Conservation (phyloP, 371 early-diverging fungal genomes). For the Fennellomyces sp. region DNA sequence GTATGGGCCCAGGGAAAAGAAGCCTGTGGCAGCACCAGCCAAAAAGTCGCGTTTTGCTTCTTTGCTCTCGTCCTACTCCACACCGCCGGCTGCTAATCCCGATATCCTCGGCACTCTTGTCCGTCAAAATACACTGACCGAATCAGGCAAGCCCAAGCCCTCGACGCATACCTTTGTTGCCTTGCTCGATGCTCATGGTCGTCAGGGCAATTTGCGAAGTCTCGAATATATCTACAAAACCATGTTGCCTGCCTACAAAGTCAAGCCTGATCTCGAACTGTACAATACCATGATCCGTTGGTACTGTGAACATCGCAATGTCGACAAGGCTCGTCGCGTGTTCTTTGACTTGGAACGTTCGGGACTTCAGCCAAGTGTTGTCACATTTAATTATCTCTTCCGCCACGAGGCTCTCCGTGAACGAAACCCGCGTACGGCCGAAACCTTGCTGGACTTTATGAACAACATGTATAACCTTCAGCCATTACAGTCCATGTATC, state of each 20-base stretch:
- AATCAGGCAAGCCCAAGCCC: conserved; percentile 16
- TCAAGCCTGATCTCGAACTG: conserved; percentile 24
- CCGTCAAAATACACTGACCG: background rate
- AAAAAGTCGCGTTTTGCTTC: background rate
- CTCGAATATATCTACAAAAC: conserved; percentile 33
- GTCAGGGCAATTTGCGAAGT: conserved; percentile 27
- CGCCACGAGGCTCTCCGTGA: conserved; percentile 43
- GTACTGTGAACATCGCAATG: conserved; percentile 36
- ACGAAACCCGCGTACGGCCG: conserved; percentile 33
- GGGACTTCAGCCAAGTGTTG: conserved; percentile 35
- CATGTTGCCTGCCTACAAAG: conserved; percentile 34
- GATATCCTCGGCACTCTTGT: background rate
- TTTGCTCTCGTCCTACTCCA: background rate
- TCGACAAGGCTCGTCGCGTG: conserved; percentile 31
- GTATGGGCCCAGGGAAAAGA: conserved; percentile 7
- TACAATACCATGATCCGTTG: conserved; percentile 45
- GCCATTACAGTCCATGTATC: conserved; percentile 44
- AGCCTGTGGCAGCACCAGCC: conserved; percentile 10
- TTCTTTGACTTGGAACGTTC: conserved; percentile 42
- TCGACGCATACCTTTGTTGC: conserved; percentile 34
- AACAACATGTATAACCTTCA: conserved; percentile 28
- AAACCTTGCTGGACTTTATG: conserved; percentile 43
- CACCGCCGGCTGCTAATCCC: background rate
- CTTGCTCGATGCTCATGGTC: conserved; percentile 46
- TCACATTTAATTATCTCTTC: conserved; percentile 46